phyloP scores from a whole-genome alignment of 345 rosid genomes.

The Corchorus olitorius region DNA sequence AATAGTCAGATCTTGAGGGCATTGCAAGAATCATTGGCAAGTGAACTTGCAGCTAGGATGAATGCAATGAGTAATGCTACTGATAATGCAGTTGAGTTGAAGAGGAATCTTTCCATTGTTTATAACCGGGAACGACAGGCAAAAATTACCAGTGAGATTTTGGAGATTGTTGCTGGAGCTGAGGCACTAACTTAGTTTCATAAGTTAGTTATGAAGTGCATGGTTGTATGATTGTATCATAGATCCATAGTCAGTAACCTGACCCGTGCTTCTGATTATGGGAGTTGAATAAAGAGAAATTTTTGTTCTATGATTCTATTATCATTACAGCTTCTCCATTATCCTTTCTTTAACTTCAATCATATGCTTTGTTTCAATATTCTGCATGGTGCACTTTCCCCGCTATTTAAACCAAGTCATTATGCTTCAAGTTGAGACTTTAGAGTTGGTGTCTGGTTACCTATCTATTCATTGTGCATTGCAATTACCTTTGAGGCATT shows the following conservation, averaged over 20 bases:
- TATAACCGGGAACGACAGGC: conserved; percentile 74
- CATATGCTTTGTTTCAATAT: not conserved
- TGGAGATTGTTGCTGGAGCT: conserved; percentile 89
- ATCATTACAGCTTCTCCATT: not conserved
- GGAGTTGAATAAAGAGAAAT: no score
- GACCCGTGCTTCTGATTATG: no score
- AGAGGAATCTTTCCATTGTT: conserved; percentile 55
- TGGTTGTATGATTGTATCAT: conserved; percentile 14
- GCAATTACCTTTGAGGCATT: no score
- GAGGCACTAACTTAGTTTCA: conserved; percentile 52
- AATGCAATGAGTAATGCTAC: conserved; percentile 83
- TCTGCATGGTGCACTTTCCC: no score
- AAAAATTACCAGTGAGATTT: conserved; percentile 74
- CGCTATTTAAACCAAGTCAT: no score
- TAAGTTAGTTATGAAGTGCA: not conserved
- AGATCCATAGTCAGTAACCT: no score
- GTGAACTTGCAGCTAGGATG: conserved; percentile 90
- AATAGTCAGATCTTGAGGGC: conserved; percentile 88
- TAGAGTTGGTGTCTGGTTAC: no score
- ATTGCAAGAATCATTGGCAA: conserved; percentile 82
- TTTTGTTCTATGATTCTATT: not conserved
- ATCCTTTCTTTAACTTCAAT: no score
- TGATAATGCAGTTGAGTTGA: conserved; percentile 76
- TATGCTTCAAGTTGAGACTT: no score
- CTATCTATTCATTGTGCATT: no score